Base-by-base conservation (phyloP, 1,139 yeast genomes). In the Candida pseudoviswanathii region DNA sequence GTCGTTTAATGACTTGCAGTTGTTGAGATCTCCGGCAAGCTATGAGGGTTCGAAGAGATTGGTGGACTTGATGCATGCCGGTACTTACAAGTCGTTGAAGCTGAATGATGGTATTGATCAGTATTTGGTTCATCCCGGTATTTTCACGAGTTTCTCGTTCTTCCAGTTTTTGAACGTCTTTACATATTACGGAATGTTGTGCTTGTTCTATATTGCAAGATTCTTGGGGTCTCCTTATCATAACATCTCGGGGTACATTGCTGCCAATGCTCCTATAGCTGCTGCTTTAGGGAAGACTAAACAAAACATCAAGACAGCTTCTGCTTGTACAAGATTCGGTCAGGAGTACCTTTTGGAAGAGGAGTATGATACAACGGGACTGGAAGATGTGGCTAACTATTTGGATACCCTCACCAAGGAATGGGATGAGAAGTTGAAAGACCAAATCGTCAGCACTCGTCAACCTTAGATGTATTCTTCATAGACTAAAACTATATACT, bases 21-120 rank as follows among this genome's bases (percentile, higher is more conserved):
- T 91, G 53, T 57, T 89, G 39, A 66, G 78, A 54, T 78, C 88
- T 22, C 77, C 77, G 40, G 81, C 80, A 48, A 83, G 96, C 6
- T 95, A 94, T 63, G 99, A 92, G 65, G 96, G 97, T 4, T 90
- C 98, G 1, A 95, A 95, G 64, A 75, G 97, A 60, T 73, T 88
- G 54, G 85, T 94, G 37, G 99, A 95, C 64, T 76, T 92, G 51
- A 68, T 91, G 46, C 98, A 94, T 66, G 66, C 79, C 44, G 92
- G 89, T 4, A 81, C 90, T 1, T 86, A 80, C 63, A 64, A 80
- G 52, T 59, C 70, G 22, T 68, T 89, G 58, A 61, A 66, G 38
- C 58, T 68, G 30, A 58, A 77, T 10, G 60, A 76, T 49, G 86
- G 84, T 1, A 81, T 94, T 45, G 73, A 73, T 41, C 92, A 88